phyloP scores from a whole-genome alignment of 176 grass and related monocot species.

The maize (Zea mays) region Zm-B73-REFERENCE-NAM-5.0 NC_050096.1:32842501-32843000 shows the following conservation, averaged over 20 bases:
- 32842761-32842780: neutral
- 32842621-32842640: neutral
- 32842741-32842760: too few relatives aligned
- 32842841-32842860: neutral
- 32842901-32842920: neutral
- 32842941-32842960: neutral
- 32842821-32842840: neutral
- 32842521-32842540: constrained; percentile 94
- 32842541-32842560: neutral
- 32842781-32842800: neutral
- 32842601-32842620: neutral
- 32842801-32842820: constrained; percentile 24
- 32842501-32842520: constrained; percentile 85
- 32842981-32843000: neutral
- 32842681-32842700: neutral
- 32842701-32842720: neutral
- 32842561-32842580: neutral
- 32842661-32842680: constrained; percentile 61
- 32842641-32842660: constrained; percentile 99
- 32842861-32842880: constrained; percentile 27
- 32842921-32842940: constrained; percentile 31
- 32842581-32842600: neutral
- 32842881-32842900: constrained; percentile 1
- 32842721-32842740: too few relatives aligned
- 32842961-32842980: constrained; percentile 8